phyloP scores from a whole-genome alignment of 2,329 filamentous ascomycete genomes.

The Phyllosticta citriasiana region DNA sequence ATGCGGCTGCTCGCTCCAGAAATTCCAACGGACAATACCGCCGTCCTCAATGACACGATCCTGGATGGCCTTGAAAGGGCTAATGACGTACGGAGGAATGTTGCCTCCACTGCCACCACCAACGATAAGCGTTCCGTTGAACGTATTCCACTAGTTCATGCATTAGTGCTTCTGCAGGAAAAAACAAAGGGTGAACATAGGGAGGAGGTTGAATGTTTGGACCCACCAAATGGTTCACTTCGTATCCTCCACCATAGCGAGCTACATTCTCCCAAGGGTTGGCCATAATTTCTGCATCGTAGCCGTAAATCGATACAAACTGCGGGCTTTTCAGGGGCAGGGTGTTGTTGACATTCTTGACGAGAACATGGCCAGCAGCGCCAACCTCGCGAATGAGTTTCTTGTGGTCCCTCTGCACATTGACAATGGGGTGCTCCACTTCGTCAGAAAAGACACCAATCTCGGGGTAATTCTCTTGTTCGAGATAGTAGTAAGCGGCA shows the following conservation, averaged over 20 bases:
- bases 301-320: slow-evolving; percentile 30
- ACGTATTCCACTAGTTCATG: slow-evolving; percentile 28
- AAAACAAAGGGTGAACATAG: too few species aligned
- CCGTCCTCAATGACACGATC: slow-evolving; percentile 14
- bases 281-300: slow-evolving; percentile 27
- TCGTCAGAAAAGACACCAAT: slow-evolving; percentile 17
- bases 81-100: slow-evolving; percentile 28
- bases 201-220: too few species aligned
- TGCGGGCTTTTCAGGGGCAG: slow-evolving; percentile 39
- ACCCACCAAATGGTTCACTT: slow-evolving; percentile 25
- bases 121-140: slow-evolving; percentile 25
- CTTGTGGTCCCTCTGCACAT: slow-evolving; percentile 29
- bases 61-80: slow-evolving; percentile 35
- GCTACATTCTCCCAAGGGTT: slow-evolving; percentile 28
- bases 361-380: slow-evolving; percentile 29
- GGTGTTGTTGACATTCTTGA: slow-evolving; percentile 46
- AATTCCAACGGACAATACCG: slow-evolving; percentile 27
- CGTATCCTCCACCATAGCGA: slow-evolving; percentile 29
- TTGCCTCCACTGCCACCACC: slow-evolving; percentile 34
- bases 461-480: slow-evolving; percentile 25
- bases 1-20: slow-evolving; percentile 21
- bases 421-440: slow-evolving; percentile 33
- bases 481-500: slow-evolving; percentile 24
- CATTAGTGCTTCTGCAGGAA: too few species aligned
- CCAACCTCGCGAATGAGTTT: slow-evolving; percentile 31